Base-by-base conservation (phyloP, 2,329 filamentous ascomycete species). In the Epichloe aotearoae region DNA sequence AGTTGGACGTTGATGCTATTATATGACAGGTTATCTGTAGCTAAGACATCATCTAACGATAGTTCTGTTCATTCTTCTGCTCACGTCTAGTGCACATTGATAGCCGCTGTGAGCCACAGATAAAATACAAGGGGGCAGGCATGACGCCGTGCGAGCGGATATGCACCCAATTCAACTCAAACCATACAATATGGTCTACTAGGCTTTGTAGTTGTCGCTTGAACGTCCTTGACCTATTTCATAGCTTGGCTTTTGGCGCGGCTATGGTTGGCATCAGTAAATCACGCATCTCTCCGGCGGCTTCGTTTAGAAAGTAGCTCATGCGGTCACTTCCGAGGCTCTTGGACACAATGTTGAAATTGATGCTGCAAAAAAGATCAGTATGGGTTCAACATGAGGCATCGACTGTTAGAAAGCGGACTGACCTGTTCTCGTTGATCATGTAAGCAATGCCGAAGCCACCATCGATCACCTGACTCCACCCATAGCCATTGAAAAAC, bases 361-460 rank as follows among this genome's bases (percentile, higher is more conserved):
- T 93, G 56, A 98, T 78, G 68, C 88, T 95, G 57, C 41, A 33
- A 33, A 40, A n/a, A 30, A 15, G 14, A 41, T 52, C 38, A 52
- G 61, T 55, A 40, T 12, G 1, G 3, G 5, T 15, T 26, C 6
- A 12, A 30, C 30, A 17, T 30, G 30, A 30, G 30, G 10, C 30
- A 30, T 30, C 8, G 3, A 12, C 12, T 17, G 12, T 15, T 14
- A 12, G 15, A 26, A 36, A 26, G 20, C 4, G 34, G n/a, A 46
- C 50, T 68, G 65, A 88, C 84, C 82, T 90, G 69, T 96, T 95
- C 76, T 97, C 91, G 66, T 98, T 98, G 68, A 98, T 97, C 93
- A 98, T 98, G 68, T 98, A 98, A 39, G 93, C 93, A 64, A 98
- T 95, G 57, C 93, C 93, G 70, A 93, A 98, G 33, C 93, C 93